These are phyloP conservation scores for Lipomyces kockii DNA, from an alignment of 805 yeast genomes.

Conservation along the genomic window DNA sequence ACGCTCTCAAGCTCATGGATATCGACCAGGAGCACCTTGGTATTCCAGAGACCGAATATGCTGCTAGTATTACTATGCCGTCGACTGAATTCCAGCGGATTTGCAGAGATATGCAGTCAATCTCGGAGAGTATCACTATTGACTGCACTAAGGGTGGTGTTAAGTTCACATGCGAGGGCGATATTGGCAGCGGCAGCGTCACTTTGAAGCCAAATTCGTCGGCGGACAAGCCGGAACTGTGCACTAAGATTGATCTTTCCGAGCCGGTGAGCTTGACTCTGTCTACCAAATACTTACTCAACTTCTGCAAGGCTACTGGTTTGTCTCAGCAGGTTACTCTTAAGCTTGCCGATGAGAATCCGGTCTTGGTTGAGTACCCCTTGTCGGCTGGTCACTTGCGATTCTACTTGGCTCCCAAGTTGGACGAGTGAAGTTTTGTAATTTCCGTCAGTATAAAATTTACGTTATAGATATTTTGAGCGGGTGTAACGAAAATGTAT, in stretches of 20 bases:
- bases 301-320: constrained; percentile 88
- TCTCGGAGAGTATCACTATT: constrained; percentile 86
- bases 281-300: constrained; percentile 87
- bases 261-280: constrained; percentile 88
- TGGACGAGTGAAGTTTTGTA: constrained; percentile 60
- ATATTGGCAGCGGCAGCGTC: constrained; percentile 84
- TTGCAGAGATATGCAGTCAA: constrained; percentile 81
- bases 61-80: constrained; percentile 85
- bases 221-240: constrained; percentile 76
- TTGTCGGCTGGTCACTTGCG: constrained; percentile 90
- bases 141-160: constrained; percentile 90
- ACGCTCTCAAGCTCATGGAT: constrained; percentile 89
- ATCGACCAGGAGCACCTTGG: constrained; percentile 92
- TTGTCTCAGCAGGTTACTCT: constrained; percentile 78
- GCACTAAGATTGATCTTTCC: constrained; percentile 74
- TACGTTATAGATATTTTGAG: not conserved
- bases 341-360: constrained; percentile 86
- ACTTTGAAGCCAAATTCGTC: constrained; percentile 83
- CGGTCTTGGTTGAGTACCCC: constrained; percentile 91
- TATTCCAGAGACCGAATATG: constrained; percentile 92
- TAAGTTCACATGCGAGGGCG: constrained; percentile 88
- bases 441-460: not conserved
- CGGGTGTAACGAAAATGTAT: not conserved
- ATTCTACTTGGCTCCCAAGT: constrained; percentile 97
- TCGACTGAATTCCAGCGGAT: constrained; percentile 85